Evolutionary conservation across 768 basidiomycete genomes (phyloP).

Genomic region (Russula foetens): DNA sequence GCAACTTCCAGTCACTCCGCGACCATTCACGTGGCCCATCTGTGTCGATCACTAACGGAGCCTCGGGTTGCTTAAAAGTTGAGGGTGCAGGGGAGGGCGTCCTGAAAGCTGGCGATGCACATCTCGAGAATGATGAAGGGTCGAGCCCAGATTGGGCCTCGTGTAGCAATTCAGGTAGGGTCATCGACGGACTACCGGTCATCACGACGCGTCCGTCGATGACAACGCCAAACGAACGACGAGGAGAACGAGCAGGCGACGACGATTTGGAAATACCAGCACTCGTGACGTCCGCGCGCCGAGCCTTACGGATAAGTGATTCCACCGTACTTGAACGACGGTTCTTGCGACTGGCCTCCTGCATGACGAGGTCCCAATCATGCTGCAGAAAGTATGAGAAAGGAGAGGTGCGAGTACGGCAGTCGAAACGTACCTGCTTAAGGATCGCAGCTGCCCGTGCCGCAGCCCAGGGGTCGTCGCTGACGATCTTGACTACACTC

Average conservation of each 20-base stretch:
- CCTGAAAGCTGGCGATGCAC: constrained; percentile 6
- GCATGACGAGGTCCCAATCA: constrained; percentile 78
- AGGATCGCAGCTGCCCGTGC: constrained; percentile 91
- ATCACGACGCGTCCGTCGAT: constrained; percentile 44
- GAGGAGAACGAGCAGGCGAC: constrained; percentile 4
- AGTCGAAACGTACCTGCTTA: constrained; percentile 53
- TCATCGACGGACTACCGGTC: constrained; percentile 44
- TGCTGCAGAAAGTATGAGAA: constrained; percentile 38
- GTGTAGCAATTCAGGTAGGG: constrained; percentile 46
- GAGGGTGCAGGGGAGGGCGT: constrained; percentile 12
- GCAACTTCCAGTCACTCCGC: constrained; percentile 70
- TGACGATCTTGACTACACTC: constrained; percentile 76
- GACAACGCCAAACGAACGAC: constrained; percentile 31
- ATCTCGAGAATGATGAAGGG: background rate
- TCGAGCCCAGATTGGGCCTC: constrained; percentile 45
- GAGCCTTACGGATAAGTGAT: constrained; percentile 25
- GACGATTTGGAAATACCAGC: constrained; percentile 16
- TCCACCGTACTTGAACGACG: constrained; percentile 28
- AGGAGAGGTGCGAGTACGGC: background rate
- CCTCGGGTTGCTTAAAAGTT: background rate
- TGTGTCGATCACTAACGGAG: constrained; percentile 7
- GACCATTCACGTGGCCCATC: constrained; percentile 42
- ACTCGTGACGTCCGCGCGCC: constrained; percentile 13
- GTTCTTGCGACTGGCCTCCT: constrained; percentile 32
- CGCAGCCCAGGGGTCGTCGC: constrained; percentile 77